Conservation (phyloP, 129 eudicot genomes). For the Chrysanthemum makinoi region DNA sequence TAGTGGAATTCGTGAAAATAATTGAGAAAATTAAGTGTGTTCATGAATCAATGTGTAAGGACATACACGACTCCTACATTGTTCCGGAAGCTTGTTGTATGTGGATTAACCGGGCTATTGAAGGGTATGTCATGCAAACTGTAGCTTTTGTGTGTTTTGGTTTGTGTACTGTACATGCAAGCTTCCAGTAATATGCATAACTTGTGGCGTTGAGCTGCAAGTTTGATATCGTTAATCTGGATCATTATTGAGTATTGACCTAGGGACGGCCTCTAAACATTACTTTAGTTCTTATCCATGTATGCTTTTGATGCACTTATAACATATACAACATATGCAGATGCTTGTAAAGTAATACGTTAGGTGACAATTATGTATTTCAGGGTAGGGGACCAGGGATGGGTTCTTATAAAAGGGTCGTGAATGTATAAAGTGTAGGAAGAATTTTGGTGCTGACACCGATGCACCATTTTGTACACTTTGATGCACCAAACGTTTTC, state of each 20-base stretch:
- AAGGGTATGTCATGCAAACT: slow-evolving; percentile 41
- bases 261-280: background rate
- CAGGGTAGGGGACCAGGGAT: no score
- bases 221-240: background rate
- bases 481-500: no score
- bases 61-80: slow-evolving; percentile 60
- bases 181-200: background rate
- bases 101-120: slow-evolving; percentile 65
- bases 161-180: background rate
- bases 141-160: slow-evolving; percentile 5
- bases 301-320: background rate
- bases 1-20: slow-evolving; percentile 33
- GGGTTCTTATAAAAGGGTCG: no score
- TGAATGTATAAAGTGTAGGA: no score
- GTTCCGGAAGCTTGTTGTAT: slow-evolving; percentile 60
- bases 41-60: slow-evolving; percentile 59
- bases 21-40: slow-evolving; percentile 62
- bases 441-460: no score
- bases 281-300: no score
- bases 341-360: background rate
- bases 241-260: background rate
- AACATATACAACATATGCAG: background rate
- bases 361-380: background rate
- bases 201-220: background rate
- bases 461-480: no score